Percentiles rank a stretch among this genome's conserved stretches.
Evolutionary conservation across 2,329 filamentous ascomycete genomes (phyloP).

Genomic region (Rasamsonia emersonii): DNA sequence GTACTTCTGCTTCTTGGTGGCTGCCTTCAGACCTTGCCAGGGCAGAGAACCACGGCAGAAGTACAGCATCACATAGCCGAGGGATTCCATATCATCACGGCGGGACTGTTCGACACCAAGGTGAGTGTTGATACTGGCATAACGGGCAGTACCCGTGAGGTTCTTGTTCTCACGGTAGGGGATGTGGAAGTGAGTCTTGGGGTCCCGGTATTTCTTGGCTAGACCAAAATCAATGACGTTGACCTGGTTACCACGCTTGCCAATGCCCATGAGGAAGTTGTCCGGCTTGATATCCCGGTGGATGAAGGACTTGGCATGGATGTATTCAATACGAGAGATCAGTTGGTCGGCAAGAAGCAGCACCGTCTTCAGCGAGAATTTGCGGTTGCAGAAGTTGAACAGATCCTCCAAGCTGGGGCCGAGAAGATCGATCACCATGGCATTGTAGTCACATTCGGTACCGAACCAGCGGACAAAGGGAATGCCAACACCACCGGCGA

Average conservation of each 20-base stretch:
- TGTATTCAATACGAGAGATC: slow-evolving; percentile 98
- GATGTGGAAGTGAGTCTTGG: slow-evolving; percentile 99
- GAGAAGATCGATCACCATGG: slow-evolving; percentile 96
- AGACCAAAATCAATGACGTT: slow-evolving; percentile 99
- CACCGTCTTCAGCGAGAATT: slow-evolving; percentile 98
- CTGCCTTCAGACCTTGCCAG: slow-evolving; percentile 97
- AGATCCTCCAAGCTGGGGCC: slow-evolving; percentile 93
- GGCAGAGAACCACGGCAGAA: slow-evolving; percentile 98
- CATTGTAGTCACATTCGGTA: slow-evolving; percentile 99
- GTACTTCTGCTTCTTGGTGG: slow-evolving; percentile 99
- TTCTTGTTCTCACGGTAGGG: slow-evolving; percentile 99
- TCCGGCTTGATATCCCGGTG: slow-evolving; percentile 99
- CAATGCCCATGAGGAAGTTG: slow-evolving; percentile 99
- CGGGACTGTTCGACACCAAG: slow-evolving; percentile 97
- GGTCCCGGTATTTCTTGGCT: slow-evolving; percentile 99
- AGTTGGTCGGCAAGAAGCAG: slow-evolving; percentile 93
- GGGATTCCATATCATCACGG: slow-evolving; percentile 97
- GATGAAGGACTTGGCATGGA: slow-evolving; percentile 98
- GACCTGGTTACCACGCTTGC: slow-evolving; percentile 98
- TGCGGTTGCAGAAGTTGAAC: slow-evolving; percentile 99
- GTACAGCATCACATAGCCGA: slow-evolving; percentile 99
- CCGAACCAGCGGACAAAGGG: slow-evolving; percentile 99
- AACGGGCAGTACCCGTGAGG: slow-evolving; percentile 95
- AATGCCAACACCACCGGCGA: slow-evolving; percentile 94
- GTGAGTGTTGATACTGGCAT: slow-evolving; percentile 98